phyloP scores from a whole-genome alignment of 2,329 filamentous ascomycete species.

The Zelopaecilomyces penicillatus region DNA sequence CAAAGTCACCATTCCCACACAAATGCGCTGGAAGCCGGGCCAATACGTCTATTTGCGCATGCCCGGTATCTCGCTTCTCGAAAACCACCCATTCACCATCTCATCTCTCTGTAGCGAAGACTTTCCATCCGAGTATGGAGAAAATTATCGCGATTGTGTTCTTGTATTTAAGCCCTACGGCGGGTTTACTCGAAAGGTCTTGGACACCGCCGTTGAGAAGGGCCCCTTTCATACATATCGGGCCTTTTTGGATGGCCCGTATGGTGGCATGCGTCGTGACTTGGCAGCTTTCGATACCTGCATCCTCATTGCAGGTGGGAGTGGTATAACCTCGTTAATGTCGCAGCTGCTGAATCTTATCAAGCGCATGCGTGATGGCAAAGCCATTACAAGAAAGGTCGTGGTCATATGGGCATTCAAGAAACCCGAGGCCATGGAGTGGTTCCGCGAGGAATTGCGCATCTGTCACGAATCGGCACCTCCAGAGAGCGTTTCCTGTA shows the following conservation, averaged over 20 bases:
- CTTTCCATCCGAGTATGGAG: slow-evolving; percentile 85
- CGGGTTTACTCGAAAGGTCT: slow-evolving; percentile 78
- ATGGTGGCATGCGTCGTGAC: slow-evolving; percentile 86
- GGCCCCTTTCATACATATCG: slow-evolving; percentile 88
- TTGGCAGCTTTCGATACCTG: slow-evolving; percentile 90
- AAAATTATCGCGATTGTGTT: slow-evolving; percentile 79
- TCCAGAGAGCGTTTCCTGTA: slow-evolving; percentile 80
- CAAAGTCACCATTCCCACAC: slow-evolving; percentile 89
- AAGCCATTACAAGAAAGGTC: slow-evolving; percentile 83
- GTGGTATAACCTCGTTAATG: slow-evolving; percentile 87
- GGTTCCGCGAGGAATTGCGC: slow-evolving; percentile 90
- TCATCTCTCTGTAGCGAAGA: slow-evolving; percentile 87
- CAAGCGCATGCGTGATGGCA: slow-evolving; percentile 90
- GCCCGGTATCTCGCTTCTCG: slow-evolving; percentile 81
- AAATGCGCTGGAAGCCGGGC: slow-evolving; percentile 85
- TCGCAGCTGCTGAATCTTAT: slow-evolving; percentile 89
- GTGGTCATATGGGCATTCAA: slow-evolving; percentile 93
- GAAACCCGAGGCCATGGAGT: slow-evolving; percentile 87
- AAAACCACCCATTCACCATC: slow-evolving; percentile 95
- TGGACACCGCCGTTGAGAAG: slow-evolving; percentile 75
- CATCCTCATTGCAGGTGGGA: slow-evolving; percentile 86
- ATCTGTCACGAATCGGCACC: slow-evolving; percentile 88
- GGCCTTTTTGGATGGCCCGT: slow-evolving; percentile 87
- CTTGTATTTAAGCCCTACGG: slow-evolving; percentile 87
- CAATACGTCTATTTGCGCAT: slow-evolving; percentile 94